A percentile compares a stretch with the other conserved stretches of the same genome.
Conservation (phyloP, 169 alveolate species). For the Gregarina niphandrodes region DNA sequence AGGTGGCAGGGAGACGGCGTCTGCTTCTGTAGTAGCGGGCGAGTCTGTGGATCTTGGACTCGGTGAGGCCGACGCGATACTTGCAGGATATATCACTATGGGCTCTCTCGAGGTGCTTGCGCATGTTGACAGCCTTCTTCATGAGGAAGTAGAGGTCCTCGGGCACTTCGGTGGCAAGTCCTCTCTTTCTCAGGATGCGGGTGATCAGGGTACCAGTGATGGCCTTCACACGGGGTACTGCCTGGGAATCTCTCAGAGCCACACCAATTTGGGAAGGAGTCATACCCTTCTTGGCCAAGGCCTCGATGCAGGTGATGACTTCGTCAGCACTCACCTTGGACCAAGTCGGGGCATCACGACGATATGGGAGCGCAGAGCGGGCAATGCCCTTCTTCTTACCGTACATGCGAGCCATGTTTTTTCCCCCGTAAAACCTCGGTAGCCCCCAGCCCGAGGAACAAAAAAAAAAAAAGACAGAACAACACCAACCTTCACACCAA, state of each 20-base stretch:
- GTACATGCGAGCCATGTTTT: constrained; percentile 64
- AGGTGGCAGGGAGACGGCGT: constrained; percentile 81
- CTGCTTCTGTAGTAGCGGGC: constrained; percentile 88
- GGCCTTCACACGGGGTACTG: constrained; percentile 81
- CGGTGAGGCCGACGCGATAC: constrained; percentile 83
- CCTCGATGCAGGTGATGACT: constrained; percentile 67
- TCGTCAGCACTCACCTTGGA: constrained; percentile 70
- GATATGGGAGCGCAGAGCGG: constrained; percentile 80
- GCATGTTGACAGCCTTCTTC: constrained; percentile 89
- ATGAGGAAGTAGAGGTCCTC: constrained; percentile 91
- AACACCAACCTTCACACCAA: too few species aligned
- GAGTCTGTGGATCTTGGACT: constrained; percentile 88
- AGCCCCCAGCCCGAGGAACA: too few species aligned
- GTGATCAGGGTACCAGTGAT: constrained; percentile 83
- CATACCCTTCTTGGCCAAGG: constrained; percentile 90
- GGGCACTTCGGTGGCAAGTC: constrained; percentile 89
- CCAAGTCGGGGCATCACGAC: constrained; percentile 90
- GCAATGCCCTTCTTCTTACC: constrained; percentile 66
- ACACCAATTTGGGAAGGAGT: constrained; percentile 95
- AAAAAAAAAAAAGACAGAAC: too few species aligned
- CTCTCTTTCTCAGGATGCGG: constrained; percentile 69
- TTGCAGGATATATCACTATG: constrained; percentile 84
- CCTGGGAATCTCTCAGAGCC: constrained; percentile 82
- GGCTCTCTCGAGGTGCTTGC: constrained; percentile 89
- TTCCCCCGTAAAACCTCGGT: not conserved